Conservation (phyloP, 2,329 filamentous ascomycete species). For the Cercospora berteroae region DNA sequence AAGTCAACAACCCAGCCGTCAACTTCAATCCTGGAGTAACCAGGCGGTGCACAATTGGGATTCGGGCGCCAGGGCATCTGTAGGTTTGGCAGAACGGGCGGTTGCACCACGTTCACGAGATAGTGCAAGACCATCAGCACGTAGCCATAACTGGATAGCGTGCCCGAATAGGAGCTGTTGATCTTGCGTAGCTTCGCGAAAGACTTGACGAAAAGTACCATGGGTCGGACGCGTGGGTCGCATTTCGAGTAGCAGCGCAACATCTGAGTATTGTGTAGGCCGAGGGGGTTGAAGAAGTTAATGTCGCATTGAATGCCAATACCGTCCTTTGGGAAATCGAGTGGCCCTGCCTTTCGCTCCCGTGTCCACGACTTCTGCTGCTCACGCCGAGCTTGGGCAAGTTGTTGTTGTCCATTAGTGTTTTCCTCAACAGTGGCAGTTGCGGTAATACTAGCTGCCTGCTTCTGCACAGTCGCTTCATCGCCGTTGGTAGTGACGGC, state of each 20-base stretch:
- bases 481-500: background rate
- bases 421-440: background rate
- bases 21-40: constrained; percentile 29
- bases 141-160: constrained; percentile 85
- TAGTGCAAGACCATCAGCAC: constrained; percentile 92
- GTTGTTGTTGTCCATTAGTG: background rate
- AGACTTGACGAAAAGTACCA: constrained; percentile 84
- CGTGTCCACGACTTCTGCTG: constrained; percentile 41
- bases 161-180: constrained; percentile 83
- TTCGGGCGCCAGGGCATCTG: constrained; percentile 57
- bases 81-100: constrained; percentile 81
- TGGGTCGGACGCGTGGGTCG: constrained; percentile 71
- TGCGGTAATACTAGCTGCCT: background rate
- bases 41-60: constrained; percentile 32
- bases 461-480: background rate
- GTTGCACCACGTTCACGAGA: constrained; percentile 74
- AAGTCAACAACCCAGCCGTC: constrained; percentile 70
- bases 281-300: constrained; percentile 83
- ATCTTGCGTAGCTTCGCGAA: constrained; percentile 86
- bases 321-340: constrained; percentile 75
- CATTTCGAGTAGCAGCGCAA: constrained; percentile 79
- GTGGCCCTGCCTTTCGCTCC: constrained; percentile 49
- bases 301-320: constrained; percentile 88
- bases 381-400: constrained; percentile 17
- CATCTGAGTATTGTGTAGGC: constrained; percentile 77